Evolutionary conservation across 2,329 filamentous ascomycete species (phyloP), one percentile per base, ranked within the genome.

Genomic region (Macrophomina tecta): DNA sequence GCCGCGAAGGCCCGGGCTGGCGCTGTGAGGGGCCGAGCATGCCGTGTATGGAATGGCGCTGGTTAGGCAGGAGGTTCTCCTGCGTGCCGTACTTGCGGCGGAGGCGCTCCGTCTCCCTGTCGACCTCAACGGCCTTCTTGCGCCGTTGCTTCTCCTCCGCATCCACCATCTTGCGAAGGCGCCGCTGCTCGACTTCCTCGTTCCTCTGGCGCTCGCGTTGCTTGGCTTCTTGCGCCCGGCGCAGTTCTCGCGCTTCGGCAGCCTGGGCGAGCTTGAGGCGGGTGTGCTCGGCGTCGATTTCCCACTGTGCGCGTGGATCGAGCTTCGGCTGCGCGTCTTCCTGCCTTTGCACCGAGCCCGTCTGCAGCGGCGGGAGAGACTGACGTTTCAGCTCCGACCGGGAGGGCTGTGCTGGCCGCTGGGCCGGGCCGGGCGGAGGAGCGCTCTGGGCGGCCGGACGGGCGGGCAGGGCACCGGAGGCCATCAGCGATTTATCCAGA

Each of bases 21-120:
- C 55, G 32, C 53, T 61, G 53, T 1, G 23, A 42, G 8, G 42
- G 56, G 3, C 36, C 55, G 11, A 34, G 46, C 55, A 48, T 49
- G 18, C 48, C 34, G 28, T 56, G 52, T 9, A 62, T 18, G 6
- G 49, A 64, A 34, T 53, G 61, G 6, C 61, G 48, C 2, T 60
- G 64, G 34, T 42, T 30, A 3, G 48, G 48, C 5, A 60, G 45
- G 11, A 61, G 32, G 45, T 61, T 61, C 38, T 67, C 65, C 48
- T 67, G 65, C 34, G 56, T 82, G 56, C 91, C 91, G 72, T 92
- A 94, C 71, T 90, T 78, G 70, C 83, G 86, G 28, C 87, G 83
- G 7, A 97, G 80, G 0, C 93, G 85, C 71, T 89, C 89, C 0
- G 93, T 97, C 78, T 97, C 94, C 51, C 88, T 87, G 42, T 97